Percentiles rank a stretch among this genome's conserved stretches.
Conservation (phyloP, 2,329 filamentous ascomycete species). For the Emergomyces africanus region DNA sequence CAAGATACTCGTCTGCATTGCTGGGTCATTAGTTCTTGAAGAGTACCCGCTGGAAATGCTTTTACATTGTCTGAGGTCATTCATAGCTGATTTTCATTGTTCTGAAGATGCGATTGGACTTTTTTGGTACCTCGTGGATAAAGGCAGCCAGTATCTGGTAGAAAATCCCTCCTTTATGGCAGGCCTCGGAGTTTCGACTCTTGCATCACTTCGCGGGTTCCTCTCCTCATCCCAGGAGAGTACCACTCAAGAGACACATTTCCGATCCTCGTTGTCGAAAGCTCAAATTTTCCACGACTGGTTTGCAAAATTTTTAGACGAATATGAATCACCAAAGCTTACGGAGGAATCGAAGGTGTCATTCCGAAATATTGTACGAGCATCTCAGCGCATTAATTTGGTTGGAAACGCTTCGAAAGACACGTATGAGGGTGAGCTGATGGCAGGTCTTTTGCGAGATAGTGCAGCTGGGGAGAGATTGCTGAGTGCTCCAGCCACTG, state of each 20-base stretch:
- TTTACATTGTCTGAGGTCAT: slow-evolving; percentile 64
- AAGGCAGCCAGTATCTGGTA: slow-evolving; percentile 52
- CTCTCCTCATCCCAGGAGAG: slow-evolving; percentile 61
- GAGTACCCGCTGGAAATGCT: slow-evolving; percentile 87
- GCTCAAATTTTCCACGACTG: slow-evolving; percentile 65
- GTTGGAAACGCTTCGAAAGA: slow-evolving; percentile 57
- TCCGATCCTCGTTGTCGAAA: slow-evolving; percentile 61
- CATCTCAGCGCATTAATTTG: slow-evolving; percentile 53
- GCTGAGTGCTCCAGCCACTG: slow-evolving; percentile 55
- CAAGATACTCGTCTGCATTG: slow-evolving; percentile 64
- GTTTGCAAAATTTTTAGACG: slow-evolving; percentile 57
- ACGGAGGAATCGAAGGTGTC: slow-evolving; percentile 39
- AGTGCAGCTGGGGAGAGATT: slow-evolving; percentile 49
- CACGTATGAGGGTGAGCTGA: slow-evolving; percentile 63
- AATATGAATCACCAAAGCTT: slow-evolving; percentile 44
- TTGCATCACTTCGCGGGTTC: slow-evolving; percentile 67
- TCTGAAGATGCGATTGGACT: slow-evolving; percentile 83
- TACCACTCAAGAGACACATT: slow-evolving; percentile 75
- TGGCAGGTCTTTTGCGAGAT: slow-evolving; percentile 70
- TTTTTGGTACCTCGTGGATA: slow-evolving; percentile 65
- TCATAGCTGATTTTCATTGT: slow-evolving; percentile 71
- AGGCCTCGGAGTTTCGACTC: slow-evolving; percentile 64
- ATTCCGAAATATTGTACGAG: slow-evolving; percentile 55
- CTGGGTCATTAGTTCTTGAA: slow-evolving; percentile 56
- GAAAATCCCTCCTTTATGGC: slow-evolving; percentile 62